Base-by-base conservation (phyloP, 2,329 filamentous ascomycete species). In the Pyrenophora teres region DNA sequence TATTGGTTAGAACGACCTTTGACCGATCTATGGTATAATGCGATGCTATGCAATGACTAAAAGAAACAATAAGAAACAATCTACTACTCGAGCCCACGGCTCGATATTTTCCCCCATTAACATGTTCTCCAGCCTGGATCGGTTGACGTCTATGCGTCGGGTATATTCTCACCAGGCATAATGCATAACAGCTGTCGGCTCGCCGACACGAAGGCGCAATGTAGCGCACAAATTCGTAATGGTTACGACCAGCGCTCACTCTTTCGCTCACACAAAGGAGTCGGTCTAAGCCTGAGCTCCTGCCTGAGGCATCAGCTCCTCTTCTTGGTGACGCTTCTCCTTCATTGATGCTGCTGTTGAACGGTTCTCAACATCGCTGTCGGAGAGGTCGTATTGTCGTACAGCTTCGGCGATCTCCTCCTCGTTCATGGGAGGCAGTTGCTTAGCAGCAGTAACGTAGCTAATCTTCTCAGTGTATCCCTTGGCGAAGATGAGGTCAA, bases 401-500 rank as follows among this genome's bases (percentile, higher is more conserved):
- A 68, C 65, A 48, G 67, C 66, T 13, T 60, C 62, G 21, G 69
- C 65, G 27, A 75, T 68, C 43, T 73, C 71, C 4, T 62, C 53
- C 35, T 73, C 70, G 30, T 66, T 64, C 40, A 75, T 58, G 23
- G 52, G 40, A 6, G 73, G 73, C 8, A 75, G 60, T 51, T 74
- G 66, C 58, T 73, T 65, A 1, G 72, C 69, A 9, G 73, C 73
- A 4, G 55, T 55, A 13, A 75, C 72, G 47, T 75, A 75, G 52
- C 55, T 68, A 53, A 69, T 74, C 35, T 74, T 67, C 58, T 70
- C 67, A 12, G 64, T 42, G 49, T 56, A 68, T 5, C 69, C 73
- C 59, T 73, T 73, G 40, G 73, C 73, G 49, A 82, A 81, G 60
- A 81, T 72, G 19, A 75, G 69, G 57, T 82, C 80, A 30, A 83